Conservation (phyloP, 441 rosid species). For the Gossypium gossypioides region DNA sequence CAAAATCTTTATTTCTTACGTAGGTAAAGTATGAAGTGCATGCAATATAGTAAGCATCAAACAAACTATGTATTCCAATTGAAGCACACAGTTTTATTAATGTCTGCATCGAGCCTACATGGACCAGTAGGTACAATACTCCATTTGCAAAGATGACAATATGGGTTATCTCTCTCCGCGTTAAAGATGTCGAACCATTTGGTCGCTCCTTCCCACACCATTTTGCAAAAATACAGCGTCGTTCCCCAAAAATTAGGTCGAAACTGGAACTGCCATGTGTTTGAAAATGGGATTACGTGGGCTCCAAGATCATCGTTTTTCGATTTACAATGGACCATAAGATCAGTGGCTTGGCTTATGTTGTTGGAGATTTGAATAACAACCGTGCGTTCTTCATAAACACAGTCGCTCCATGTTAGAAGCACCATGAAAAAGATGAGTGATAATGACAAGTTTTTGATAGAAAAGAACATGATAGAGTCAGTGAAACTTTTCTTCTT, state of each 20-base stretch:
- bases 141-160: not conserved
- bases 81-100: too few relatives aligned
- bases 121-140: constrained; percentile 1
- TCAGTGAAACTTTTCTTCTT: not conserved
- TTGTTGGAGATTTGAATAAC: not conserved
- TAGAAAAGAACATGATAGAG: not conserved
- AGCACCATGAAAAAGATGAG: not conserved
- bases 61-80: not conserved
- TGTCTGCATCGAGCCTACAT: constrained; percentile 4
- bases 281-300: not conserved
- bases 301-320: constrained; percentile 3
- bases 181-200: constrained; percentile 9
- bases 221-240: constrained; percentile 4
- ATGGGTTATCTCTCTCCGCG: not conserved
- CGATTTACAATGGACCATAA: constrained; percentile 4
- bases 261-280: not conserved
- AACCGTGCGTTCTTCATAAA: not conserved
- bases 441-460: not conserved
- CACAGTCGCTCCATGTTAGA: not conserved
- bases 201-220: not conserved
- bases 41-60: too few relatives aligned
- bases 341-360: not conserved
- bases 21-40: too few relatives aligned
- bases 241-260: not conserved
- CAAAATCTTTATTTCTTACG: not conserved